Evolutionary conservation across 1,284 basidiomycete species (phyloP).

Genomic region (Fistulina hepatica): DNA sequence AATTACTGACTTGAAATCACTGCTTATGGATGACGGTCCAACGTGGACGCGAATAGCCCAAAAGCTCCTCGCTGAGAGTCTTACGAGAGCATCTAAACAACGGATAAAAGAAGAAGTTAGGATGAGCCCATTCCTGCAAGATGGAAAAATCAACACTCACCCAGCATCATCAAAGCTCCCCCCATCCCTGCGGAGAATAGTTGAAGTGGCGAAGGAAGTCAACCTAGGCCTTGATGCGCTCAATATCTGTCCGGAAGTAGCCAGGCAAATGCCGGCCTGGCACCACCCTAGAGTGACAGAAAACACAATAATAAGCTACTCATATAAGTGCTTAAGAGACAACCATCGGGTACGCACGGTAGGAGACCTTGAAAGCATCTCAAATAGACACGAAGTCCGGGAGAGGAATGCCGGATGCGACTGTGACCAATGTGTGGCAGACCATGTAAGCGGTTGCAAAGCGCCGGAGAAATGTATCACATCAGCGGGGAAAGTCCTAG

Average conservation of each 20-base stretch:
- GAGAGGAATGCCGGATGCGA: constrained; percentile 11
- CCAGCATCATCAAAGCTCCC: too few relatives aligned
- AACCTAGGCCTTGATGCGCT: too few relatives aligned
- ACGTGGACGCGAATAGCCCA: too few relatives aligned
- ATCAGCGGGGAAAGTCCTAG: background rate
- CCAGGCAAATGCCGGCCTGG: too few relatives aligned
- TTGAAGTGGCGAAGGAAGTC: too few relatives aligned
- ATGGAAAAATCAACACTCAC: constrained; percentile 4
- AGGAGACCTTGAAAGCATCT: constrained; percentile 22
- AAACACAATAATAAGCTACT: too few relatives aligned
- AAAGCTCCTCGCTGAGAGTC: constrained; percentile 14
- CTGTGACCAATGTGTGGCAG: background rate
- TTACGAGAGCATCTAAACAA: background rate
- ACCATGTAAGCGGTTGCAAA: background rate
- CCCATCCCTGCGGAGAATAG: constrained; percentile 11
- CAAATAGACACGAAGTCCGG: constrained; percentile 17
- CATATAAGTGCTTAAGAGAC: constrained; percentile 14
- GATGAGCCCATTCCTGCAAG: background rate
- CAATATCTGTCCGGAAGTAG: too few relatives aligned
- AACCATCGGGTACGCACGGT: constrained; percentile 9
- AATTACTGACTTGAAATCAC: constrained; percentile 11
- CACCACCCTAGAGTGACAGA: too few relatives aligned
- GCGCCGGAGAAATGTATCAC: background rate
- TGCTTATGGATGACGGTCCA: constrained; percentile 12
- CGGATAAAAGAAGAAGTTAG: background rate